Conservation (phyloP, 1,139 yeast genomes). For the Groenewaldozyma auringiensis region DNA sequence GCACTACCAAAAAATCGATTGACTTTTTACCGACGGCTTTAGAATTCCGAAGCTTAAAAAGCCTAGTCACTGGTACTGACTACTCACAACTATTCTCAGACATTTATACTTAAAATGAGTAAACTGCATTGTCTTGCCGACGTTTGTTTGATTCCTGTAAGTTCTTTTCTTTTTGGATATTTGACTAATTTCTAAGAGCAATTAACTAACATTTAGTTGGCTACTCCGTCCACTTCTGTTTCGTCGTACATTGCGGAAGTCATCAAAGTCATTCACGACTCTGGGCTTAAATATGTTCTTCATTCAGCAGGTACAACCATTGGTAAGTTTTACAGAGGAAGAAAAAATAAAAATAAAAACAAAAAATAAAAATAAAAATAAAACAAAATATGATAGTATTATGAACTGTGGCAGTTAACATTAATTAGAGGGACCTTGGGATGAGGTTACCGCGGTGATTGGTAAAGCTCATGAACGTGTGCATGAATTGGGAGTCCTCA, state of each 20-base stretch:
- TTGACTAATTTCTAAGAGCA: not conserved
- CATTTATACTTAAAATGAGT: constrained; percentile 41
- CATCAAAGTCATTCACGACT: constrained; percentile 52
- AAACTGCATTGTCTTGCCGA: constrained; percentile 68
- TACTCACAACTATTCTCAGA: too few species aligned
- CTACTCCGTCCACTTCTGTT: constrained; percentile 69
- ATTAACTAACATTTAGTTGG: constrained; percentile 41
- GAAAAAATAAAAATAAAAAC: too few species aligned
- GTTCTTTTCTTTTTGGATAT: constrained; percentile 23
- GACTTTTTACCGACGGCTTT: too few species aligned
- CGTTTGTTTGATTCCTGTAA: constrained; percentile 68
- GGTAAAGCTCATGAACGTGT: constrained; percentile 71
- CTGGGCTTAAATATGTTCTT: constrained; percentile 57
- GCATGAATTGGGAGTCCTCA: constrained; percentile 59
- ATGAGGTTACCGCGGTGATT: constrained; percentile 67
- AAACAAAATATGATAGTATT: too few species aligned
- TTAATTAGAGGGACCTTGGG: constrained; percentile 90
- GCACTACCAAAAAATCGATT: too few species aligned
- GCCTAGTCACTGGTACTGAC: too few species aligned
- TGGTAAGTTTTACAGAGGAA: constrained; percentile 19
- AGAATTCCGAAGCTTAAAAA: too few species aligned
- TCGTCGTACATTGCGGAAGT: constrained; percentile 70
- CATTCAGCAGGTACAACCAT: constrained; percentile 91
- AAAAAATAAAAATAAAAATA: too few species aligned
- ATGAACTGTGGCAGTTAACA: too few species aligned